Evolutionary conservation across 108 stramenopile genomes (phyloP), one percentile per base, ranked within the genome.

Genomic region (Ochromonas danica): DNA sequence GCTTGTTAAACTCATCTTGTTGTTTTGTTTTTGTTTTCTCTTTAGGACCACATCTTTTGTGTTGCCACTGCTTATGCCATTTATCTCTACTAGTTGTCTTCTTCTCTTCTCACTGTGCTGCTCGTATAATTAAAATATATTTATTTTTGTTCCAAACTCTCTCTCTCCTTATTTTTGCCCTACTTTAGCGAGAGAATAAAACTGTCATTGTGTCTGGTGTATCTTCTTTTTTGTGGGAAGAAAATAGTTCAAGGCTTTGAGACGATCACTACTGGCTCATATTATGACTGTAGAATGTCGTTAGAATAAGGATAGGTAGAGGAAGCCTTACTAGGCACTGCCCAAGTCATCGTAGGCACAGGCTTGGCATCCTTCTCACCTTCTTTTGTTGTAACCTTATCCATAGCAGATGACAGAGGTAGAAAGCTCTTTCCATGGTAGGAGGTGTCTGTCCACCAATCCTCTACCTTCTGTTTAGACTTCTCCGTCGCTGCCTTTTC

Each of bases 291-390:
- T n/a, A n/a, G n/a, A n/a, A n/a, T n/a, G n/a, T n/a, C n/a, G n/a
- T n/a, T n/a, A n/a, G n/a, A n/a, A n/a, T n/a, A n/a, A n/a, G n/a
- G n/a, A n/a, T n/a, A n/a, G n/a, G n/a, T n/a, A n/a, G n/a, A n/a
- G n/a, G n/a, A n/a, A n/a, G n/a, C n/a, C n/a, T n/a, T n/a, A n/a
- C n/a, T n/a, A n/a, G n/a, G n/a, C n/a, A n/a, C n/a, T 51, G 6
- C 45, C 45, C 45, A 51, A 14, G 45, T 51, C 14, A 51, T 51
- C 14, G 14, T 51, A 22, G 6, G 45, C 6, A 51, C 22, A 22
- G 45, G 45, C 22, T 14, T 6, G 22, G 35, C 63, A 67, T 67
- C 63, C 63, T 67, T 67, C 35, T 67, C 63, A 36, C 63, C 63
- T 31, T 6, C 3, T 67, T 67, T 67, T 28, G 63, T 67, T 35